These are phyloP conservation scores for Tranzscheliella williamsii DNA, from an alignment of 1,284 basidiomycete species.

Conservation along the genomic window DNA sequence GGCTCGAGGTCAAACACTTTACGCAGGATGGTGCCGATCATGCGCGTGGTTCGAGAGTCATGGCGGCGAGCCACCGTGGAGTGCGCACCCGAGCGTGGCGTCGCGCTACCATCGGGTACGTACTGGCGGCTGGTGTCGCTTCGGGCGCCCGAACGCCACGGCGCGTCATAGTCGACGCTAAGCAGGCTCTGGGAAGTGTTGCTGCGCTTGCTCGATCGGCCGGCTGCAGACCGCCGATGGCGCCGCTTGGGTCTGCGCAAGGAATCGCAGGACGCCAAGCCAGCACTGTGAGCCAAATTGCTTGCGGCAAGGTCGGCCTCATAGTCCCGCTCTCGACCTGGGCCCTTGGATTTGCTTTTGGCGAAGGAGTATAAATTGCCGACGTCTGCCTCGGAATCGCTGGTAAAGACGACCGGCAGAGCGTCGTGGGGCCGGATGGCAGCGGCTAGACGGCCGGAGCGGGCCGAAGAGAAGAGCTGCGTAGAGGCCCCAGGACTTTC, in stretches of 20 bases:
- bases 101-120: conserved; percentile 8
- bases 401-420: conserved; percentile 21
- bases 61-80: conserved; percentile 9
- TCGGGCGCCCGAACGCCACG: conserved; percentile 2
- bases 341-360: no score
- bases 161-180: conserved; percentile 23
- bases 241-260: conserved; percentile 29
- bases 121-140: conserved; percentile 2
- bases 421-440: conserved; percentile 4
- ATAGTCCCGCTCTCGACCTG: conserved; percentile 1
- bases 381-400: conserved; percentile 21
- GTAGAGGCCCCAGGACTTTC: conserved; percentile 20
- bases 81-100: conserved; percentile 7
- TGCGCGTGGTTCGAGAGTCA: conserved; percentile 11
- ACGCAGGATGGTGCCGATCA: conserved; percentile 33
- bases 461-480: conserved; percentile 28
- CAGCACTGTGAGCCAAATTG: conserved; percentile 35
- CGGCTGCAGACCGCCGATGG: conserved; percentile 23
- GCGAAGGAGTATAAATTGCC: no score
- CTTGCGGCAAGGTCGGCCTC: conserved; percentile 26
- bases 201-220: conserved; percentile 38
- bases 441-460: conserved; percentile 13
- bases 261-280: conserved; percentile 10
- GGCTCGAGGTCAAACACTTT: conserved; percentile 38
- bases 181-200: conserved; percentile 32